Evolutionary conservation across 2,329 filamentous ascomycete species (phyloP), one percentile per base, ranked within the genome.

Genomic region (Clonostachys rhizophaga): DNA sequence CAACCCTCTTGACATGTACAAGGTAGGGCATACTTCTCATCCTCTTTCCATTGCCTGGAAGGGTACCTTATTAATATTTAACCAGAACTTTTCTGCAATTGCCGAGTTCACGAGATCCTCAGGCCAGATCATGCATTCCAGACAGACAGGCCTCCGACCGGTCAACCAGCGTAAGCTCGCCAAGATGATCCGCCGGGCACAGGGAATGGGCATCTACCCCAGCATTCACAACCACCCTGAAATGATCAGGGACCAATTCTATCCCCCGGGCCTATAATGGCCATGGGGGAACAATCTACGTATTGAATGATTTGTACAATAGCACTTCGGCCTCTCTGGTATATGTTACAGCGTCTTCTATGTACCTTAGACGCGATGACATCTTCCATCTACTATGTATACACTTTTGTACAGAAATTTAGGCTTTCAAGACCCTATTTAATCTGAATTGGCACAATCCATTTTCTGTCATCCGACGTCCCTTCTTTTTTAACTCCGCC

Each of bases 121-220:
- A 71, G 94, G 92, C 44, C 83, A 91, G 50, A 96, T 99, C 65
- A 87, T 83, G 69, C 83, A 87, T 63, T 76, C 80, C n/a, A 76
- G 66, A 6, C 74, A 84, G 20, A 97, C 91, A 0, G 90, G 89
- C 13, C 74, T 99, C 51, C 80, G 89, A 48, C 87, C 88, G 4
- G 86, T 89, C 54, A 97, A 97, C 74, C 94, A 99, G 74, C 80
- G 94, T 55, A 91, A 87, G 70, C 83, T 99, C 62, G 88, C 92
- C 52, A 96, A 95, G 75, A 92, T 95, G 46, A 87, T 99, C 58
- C 78, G 94, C 54, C 81, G 94, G 57, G 86, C 89, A 17, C 86
- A 97, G 58, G 94, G 91, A 2, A 78, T 96, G 61, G 94, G 94
- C 14, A 74, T 97, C 50, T 91, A 97, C 78, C 94, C 94, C 20